A percentile compares a stretch with the other conserved stretches of the same genome.
phyloP scores from a whole-genome alignment of 441 rosid genomes.

The Mallotus repandus region DNA sequence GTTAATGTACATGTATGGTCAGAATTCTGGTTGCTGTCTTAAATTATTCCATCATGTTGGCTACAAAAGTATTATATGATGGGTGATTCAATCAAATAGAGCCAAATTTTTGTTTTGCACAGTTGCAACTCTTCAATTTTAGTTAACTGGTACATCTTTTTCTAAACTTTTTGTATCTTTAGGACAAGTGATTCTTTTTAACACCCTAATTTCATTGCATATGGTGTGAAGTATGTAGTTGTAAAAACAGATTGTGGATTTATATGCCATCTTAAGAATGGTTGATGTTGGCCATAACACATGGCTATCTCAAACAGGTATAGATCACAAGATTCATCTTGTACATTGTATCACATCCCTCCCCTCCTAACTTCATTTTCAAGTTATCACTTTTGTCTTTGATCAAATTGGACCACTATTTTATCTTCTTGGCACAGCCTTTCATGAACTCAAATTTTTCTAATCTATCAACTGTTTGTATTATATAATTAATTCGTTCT shows the following conservation, averaged over 20 bases:
- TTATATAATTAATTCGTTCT: too few species aligned
- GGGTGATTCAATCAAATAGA: not conserved
- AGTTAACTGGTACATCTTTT: not conserved
- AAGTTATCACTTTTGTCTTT: too few species aligned
- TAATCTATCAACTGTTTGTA: too few species aligned
- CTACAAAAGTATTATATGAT: not conserved
- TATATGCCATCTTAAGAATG: too few species aligned
- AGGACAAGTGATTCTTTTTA: not conserved
- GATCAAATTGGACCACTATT: conserved; percentile 7
- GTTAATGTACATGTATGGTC: not conserved
- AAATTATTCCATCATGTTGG: not conserved
- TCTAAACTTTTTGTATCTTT: not conserved
- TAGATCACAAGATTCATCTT: not conserved
- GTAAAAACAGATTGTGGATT: not conserved
- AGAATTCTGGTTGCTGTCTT: conserved; percentile 12
- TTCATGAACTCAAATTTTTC: too few species aligned
- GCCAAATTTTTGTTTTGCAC: conserved; percentile 9
- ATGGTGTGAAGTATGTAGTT: not conserved
- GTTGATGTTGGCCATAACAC: too few species aligned
- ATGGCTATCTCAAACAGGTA: not conserved
- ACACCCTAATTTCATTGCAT: not conserved
- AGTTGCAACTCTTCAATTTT: not conserved
- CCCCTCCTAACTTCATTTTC: not conserved
- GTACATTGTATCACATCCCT: not conserved
- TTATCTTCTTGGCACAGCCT: conserved; percentile 3